These are phyloP conservation scores for Panicum hallii DNA, from an alignment of 202 grass and related monocot genomes.

Conservation along the genomic window DNA sequence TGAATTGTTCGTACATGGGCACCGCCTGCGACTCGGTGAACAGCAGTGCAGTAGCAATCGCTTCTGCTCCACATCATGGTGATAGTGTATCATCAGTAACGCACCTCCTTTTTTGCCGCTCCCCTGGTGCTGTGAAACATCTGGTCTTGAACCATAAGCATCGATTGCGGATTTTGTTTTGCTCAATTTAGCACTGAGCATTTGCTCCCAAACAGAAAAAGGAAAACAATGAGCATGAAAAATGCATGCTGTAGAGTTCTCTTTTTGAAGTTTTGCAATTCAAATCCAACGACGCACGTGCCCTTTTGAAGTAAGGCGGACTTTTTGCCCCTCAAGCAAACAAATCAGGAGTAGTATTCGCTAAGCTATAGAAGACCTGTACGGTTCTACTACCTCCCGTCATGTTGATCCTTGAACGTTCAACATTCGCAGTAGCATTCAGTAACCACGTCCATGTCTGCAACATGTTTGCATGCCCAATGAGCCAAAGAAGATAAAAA, in stretches of 20 bases:
- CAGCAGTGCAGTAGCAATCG: neutral
- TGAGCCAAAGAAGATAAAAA: neutral
- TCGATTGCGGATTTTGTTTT: too few relatives aligned
- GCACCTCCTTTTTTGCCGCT: neutral
- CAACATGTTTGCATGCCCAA: neutral
- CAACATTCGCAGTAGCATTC: conserved; percentile 4
- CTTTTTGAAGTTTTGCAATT: neutral
- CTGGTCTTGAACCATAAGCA: neutral
- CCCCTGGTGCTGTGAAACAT: neutral
- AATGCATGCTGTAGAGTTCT: neutral
- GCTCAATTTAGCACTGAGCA: too few relatives aligned
- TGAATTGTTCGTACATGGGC: neutral
- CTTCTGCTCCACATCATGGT: neutral
- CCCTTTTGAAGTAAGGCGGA: neutral
- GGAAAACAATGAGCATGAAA: neutral
- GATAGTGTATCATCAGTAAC: neutral
- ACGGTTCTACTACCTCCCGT: too few relatives aligned
- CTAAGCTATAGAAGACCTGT: neutral
- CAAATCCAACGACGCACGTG: conserved; percentile 15
- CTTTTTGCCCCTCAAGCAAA: neutral
- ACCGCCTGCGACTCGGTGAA: neutral
- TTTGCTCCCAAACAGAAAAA: too few relatives aligned
- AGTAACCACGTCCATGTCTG: neutral
- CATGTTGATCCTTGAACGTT: conserved; percentile 11
- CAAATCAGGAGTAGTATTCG: neutral